Evolutionary conservation across 140 eudicot species (phyloP), one percentile per base, ranked within the genome.

Genomic region (Stevia rebaudiana): DNA sequence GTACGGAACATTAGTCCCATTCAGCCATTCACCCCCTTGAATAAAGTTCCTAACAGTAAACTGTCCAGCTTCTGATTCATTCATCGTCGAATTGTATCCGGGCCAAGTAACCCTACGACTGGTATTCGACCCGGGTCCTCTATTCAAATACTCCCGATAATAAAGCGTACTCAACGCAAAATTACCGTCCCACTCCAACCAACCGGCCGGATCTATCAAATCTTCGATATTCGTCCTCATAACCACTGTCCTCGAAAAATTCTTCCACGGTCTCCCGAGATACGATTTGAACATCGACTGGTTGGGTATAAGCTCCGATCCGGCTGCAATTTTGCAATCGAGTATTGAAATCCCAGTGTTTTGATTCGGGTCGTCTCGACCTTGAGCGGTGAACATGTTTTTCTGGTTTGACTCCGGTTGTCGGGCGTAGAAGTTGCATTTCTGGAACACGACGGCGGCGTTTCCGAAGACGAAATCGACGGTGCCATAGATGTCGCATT

Each of bases 21-120:
- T 83, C 44, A 90, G 33, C 95, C 95, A 87, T 18, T 64, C 81
- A 1, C 35, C 82, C 4, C 98, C 96, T 71, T 87, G 95, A 56
- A 91, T 79, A 52, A 87, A 82, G 72, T 71, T 81, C 9, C 47
- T 83, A 11, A 84, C 98, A 4, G 92, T 91, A 39, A 81, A 81
- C 59, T 22, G 54, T 18, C 65, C 65, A 11, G 81, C 86, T 22
- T 77, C 83, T 1, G 74, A 63, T 47, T 67, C 43, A 65, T 68
- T 75, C 47, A 11, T 60, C 0, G 42, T 39, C 10, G 55, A 64
- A 13, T 41, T 40, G 7, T 71, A 78, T 1, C 88, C 88, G 0
- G 84, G 81, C 88, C 88, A 82, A 0, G 74, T 75, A 31, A 82
- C 84, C 52, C 88, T 48, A n/a, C 39, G 69, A 28, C 82, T 75